Evolutionary conservation across 1,284 basidiomycete species (phyloP).

Genomic region (Heterobasidion occidentale): DNA sequence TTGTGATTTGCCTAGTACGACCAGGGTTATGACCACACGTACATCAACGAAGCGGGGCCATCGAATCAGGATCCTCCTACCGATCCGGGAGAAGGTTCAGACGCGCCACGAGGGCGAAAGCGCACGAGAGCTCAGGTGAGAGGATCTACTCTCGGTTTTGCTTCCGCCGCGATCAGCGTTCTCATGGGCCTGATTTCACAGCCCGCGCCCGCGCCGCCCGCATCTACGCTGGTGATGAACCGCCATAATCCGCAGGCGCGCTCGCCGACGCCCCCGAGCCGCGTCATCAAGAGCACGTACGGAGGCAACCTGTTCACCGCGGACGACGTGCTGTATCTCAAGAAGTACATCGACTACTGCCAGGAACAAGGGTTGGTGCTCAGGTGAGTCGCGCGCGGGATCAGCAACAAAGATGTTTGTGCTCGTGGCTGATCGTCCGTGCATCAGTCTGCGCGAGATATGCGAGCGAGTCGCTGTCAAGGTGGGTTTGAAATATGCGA

Average conservation of each 20-base stretch:
- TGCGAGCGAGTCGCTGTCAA: slow-evolving; percentile 78
- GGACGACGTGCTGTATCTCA: slow-evolving; percentile 71
- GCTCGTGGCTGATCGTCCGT: neutral
- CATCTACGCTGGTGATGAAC: slow-evolving; percentile 56
- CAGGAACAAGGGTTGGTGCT: slow-evolving; percentile 75
- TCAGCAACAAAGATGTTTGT: neutral
- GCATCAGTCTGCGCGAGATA: slow-evolving; percentile 59
- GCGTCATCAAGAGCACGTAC: slow-evolving; percentile 79
- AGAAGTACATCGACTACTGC: slow-evolving; percentile 80
- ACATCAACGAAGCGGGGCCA: slow-evolving; percentile 42
- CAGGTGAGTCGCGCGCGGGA: slow-evolving; percentile 17
- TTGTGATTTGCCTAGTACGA: slow-evolving; percentile 26
- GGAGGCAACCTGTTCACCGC: slow-evolving; percentile 77
- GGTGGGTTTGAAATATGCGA: slow-evolving; percentile 24
- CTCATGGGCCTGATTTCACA: neutral
- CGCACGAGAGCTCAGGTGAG: slow-evolving; percentile 48
- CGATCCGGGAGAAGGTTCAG: slow-evolving; percentile 14
- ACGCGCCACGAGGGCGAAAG: slow-evolving; percentile 53
- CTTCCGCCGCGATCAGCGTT: neutral
- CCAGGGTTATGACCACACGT: slow-evolving; percentile 34
- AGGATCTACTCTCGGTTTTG: slow-evolving; percentile 4
- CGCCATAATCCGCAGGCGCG: slow-evolving; percentile 57
- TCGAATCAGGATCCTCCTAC: slow-evolving; percentile 26
- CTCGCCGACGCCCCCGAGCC: slow-evolving; percentile 71
- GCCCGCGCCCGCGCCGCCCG: slow-evolving; percentile 53